Conservation (phyloP, 2,329 filamentous ascomycete genomes). For the Herpotrichia juniperi region DNA sequence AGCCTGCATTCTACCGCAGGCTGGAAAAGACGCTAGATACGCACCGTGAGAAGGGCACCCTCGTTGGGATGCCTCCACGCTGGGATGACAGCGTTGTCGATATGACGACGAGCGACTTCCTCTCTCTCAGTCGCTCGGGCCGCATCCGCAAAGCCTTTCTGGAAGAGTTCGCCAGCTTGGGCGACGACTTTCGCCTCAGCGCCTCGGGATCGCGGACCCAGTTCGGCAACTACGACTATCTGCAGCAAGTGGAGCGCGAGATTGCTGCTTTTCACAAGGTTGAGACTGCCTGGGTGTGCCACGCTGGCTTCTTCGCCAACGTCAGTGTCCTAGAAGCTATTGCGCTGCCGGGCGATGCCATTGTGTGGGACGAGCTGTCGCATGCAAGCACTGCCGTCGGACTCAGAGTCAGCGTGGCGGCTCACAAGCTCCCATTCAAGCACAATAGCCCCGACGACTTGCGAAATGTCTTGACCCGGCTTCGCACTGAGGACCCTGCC, state of each 20-base stretch:
- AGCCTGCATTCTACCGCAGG: constrained; percentile 14
- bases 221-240: constrained; percentile 65
- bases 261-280: constrained; percentile 65
- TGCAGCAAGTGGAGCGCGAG: constrained; percentile 59
- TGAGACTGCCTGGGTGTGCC: constrained; percentile 60
- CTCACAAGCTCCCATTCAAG: constrained; percentile 54
- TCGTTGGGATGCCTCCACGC: neutral
- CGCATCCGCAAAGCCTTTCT: constrained; percentile 54
- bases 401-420: constrained; percentile 67
- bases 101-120: constrained; percentile 67
- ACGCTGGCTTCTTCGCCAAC: constrained; percentile 56
- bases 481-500: constrained; percentile 12
- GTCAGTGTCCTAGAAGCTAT: constrained; percentile 45
- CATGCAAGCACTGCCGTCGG: constrained; percentile 79
- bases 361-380: constrained; percentile 78
- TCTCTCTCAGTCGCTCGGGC: constrained; percentile 57
- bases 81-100: constrained; percentile 42
- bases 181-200: constrained; percentile 49
- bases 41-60: neutral
- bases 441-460: constrained; percentile 60
- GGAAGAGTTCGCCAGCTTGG: constrained; percentile 55
- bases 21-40: constrained; percentile 14
- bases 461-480: constrained; percentile 47
- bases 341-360: constrained; percentile 64
- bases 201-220: constrained; percentile 64